Base-by-base conservation (phyloP, 352 stramenopile species). In the Albugo candida region DNA sequence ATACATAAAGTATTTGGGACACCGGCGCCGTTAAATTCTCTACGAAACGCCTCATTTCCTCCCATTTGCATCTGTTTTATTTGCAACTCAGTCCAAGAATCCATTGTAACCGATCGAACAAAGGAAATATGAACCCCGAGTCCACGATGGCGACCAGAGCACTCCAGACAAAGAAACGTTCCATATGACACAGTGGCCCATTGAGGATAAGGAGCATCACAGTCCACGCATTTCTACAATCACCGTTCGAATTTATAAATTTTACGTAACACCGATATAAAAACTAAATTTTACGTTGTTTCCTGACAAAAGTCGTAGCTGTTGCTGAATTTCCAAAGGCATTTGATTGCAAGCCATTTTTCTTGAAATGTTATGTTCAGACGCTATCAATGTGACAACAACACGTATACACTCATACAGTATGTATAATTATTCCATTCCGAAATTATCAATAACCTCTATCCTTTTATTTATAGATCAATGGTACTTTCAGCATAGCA, bases 101-200 rank as follows among this genome's bases (percentile, higher is more conserved):
- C 76, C 73, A 89, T 86, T 2, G 76, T 86, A 18, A 86, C 73
- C 12, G 74, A 87, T 36, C 74, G 61, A 45, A 97, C 85, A 55
- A 97, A 97, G 24, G 81, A 92, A 38, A 96, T 85, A 61, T 96
- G 86, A 8, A 95, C 83, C 40, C 89, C 89, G 42, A 97, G 65
- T 13, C 76, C 71, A 27, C 89, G 78, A 63, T 97, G 88, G 41
- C 83, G 71, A 2, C 81, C 86, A 16, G 83, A 95, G 70, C 88
- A 97, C 60, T 96, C 85, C 53, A 96, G 78, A 48, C 87, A 97
- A 63, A 97, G 94, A 54, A 97, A 96, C 17, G 93, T 92, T 45
- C 89, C 91, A 63, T 96, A 97, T 14, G 87, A 95, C 35, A 93
- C 83, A 1, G 82, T 94, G 4, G 88, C 87, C 89, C 91, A 97